phyloP scores from a whole-genome alignment of 164 flowering plant genomes.

The Tetrastigma voinierianum region DNA sequence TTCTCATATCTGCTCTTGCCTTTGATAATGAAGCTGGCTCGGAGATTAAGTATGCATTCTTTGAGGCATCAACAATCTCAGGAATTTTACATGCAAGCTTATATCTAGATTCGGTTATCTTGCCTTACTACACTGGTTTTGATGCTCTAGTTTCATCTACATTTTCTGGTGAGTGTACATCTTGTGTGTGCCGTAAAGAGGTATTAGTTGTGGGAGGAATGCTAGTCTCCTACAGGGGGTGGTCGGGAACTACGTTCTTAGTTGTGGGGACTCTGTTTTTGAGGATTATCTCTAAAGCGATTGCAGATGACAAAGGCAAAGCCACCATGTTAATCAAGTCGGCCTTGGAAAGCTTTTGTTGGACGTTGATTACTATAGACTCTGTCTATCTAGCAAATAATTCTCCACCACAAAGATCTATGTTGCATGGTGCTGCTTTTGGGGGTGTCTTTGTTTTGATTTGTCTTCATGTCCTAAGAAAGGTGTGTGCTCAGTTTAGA shows the following conservation, averaged over 20 bases:
- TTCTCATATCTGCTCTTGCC: slow-evolving; percentile 45
- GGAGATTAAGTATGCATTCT: slow-evolving; percentile 27
- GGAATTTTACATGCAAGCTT: slow-evolving; percentile 52
- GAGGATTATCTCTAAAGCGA: slow-evolving; percentile 30
- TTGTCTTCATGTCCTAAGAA: slow-evolving; percentile 33
- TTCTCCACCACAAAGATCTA: slow-evolving; percentile 21
- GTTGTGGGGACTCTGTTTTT: slow-evolving; percentile 32
- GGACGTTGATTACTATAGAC: slow-evolving; percentile 30
- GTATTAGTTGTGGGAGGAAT: slow-evolving; percentile 44
- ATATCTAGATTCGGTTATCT: slow-evolving; percentile 41
- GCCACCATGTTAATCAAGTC: slow-evolving; percentile 7
- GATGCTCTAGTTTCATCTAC: slow-evolving; percentile 45
- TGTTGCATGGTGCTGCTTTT: slow-evolving; percentile 21
- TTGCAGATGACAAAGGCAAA: slow-evolving; percentile 14
- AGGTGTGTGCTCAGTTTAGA: slow-evolving; percentile 2
- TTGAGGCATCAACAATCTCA: slow-evolving; percentile 43
- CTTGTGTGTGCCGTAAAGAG: slow-evolving; percentile 50
- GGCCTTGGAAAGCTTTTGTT: slow-evolving; percentile 30
- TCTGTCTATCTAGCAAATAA: slow-evolving; percentile 26
- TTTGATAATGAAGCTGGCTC: slow-evolving; percentile 27
- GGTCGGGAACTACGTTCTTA: slow-evolving; percentile 39
- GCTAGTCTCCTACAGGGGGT: slow-evolving; percentile 36
- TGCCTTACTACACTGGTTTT: slow-evolving; percentile 55
- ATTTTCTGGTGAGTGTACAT: slow-evolving; percentile 48
- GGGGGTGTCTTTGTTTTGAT: slow-evolving; percentile 37